phyloP scores from a whole-genome alignment of 73 alveolate species.

The Urostyla sp. region DNA sequence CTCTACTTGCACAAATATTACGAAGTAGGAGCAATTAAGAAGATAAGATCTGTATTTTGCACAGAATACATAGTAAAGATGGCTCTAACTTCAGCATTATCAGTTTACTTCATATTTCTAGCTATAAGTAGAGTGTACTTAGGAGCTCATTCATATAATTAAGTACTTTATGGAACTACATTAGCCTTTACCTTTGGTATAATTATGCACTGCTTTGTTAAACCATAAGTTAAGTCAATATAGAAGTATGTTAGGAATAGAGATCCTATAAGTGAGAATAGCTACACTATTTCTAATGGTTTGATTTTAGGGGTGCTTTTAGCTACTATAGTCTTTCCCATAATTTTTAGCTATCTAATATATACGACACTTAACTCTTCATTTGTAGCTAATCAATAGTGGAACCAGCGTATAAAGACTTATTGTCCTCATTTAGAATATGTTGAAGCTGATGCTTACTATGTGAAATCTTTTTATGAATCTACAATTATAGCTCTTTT shows the following conservation, averaged over 20 bases:
- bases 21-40: slow-evolving; percentile 42
- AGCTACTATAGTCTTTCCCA: no score
- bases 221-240: slow-evolving; percentile 17
- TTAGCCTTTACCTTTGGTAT: slow-evolving; percentile 10
- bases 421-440: neutral
- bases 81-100: slow-evolving; percentile 35
- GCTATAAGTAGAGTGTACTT: slow-evolving; percentile 37
- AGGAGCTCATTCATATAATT: slow-evolving; percentile 47
- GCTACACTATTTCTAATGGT: no score
- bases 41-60: slow-evolving; percentile 30
- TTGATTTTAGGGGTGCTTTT: no score
- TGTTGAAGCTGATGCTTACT: neutral
- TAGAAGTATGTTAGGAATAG: slow-evolving; percentile 1
- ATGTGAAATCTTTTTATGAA: neutral
- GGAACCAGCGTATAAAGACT: slow-evolving; percentile 26
- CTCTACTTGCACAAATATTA: slow-evolving; percentile 32
- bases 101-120: slow-evolving; percentile 14
- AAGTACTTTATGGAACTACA: slow-evolving; percentile 37
- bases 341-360: no score
- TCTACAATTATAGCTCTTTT: slow-evolving; percentile 1
- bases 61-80: slow-evolving; percentile 47
- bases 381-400: no score
- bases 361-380: no score
- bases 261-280: neutral
- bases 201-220: slow-evolving; percentile 5